These are phyloP conservation scores for Arabis hirsuta DNA, from an alignment of 345 rosid species.

Conservation along the genomic window DNA sequence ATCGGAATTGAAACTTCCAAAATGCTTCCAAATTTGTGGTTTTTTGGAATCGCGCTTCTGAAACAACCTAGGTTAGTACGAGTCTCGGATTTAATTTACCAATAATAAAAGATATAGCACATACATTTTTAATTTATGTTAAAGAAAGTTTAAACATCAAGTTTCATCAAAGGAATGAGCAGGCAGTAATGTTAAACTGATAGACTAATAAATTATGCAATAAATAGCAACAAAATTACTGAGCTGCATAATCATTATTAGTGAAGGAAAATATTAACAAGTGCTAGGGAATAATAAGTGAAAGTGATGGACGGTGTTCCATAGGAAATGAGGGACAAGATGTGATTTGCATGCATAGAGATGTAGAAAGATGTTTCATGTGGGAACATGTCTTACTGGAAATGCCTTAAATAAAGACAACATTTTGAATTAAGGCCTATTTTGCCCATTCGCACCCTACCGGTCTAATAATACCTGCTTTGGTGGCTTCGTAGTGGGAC, in stretches of 20 bases:
- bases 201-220: neutral
- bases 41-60: too few species aligned
- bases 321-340: slow-evolving; percentile 39
- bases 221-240: neutral
- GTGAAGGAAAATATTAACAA: neutral
- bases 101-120: too few species aligned
- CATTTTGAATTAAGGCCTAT: slow-evolving; percentile 24
- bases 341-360: slow-evolving; percentile 39
- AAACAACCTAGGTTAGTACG: too few species aligned
- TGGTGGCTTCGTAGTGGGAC: slow-evolving; percentile 26
- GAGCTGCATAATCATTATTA: neutral
- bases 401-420: slow-evolving; percentile 45
- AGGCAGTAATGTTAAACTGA: too few species aligned
- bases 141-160: too few species aligned
- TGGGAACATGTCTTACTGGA: slow-evolving; percentile 44
- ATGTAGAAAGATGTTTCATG: slow-evolving; percentile 41
- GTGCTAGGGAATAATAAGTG: slow-evolving; percentile 5
- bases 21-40: too few species aligned
- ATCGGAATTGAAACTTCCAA: too few species aligned
- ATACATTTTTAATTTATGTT: too few species aligned
- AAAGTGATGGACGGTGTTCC: slow-evolving; percentile 35
- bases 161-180: too few species aligned
- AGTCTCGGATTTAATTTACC: too few species aligned
- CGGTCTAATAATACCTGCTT: slow-evolving; percentile 23
- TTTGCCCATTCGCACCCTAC: slow-evolving; percentile 38